Conservation (phyloP, 108 stramenopile species). For the Discostella stelligeroides region DNA sequence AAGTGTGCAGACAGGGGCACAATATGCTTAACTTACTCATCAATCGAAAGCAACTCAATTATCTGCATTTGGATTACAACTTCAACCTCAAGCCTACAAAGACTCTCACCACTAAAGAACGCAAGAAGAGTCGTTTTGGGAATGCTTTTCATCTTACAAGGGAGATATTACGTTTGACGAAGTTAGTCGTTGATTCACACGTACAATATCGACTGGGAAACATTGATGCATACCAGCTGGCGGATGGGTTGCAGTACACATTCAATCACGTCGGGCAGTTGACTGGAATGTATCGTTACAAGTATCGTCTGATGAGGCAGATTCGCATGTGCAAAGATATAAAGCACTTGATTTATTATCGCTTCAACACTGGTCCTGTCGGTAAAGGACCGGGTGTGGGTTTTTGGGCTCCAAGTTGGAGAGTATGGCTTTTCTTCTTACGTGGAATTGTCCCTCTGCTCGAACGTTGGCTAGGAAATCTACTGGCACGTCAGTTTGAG, state of each 20-base stretch:
- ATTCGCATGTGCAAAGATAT: slow-evolving; percentile 99
- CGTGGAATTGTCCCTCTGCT: slow-evolving; percentile 96
- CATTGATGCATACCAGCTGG: slow-evolving; percentile 98
- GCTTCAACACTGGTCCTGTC: slow-evolving; percentile 99
- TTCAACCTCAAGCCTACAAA: slow-evolving; percentile 99
- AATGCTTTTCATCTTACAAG: slow-evolving; percentile 98
- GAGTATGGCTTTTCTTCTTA: slow-evolving; percentile 99
- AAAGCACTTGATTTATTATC: slow-evolving; percentile 99
- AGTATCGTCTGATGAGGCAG: slow-evolving; percentile 98
- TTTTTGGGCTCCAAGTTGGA: slow-evolving; percentile 99
- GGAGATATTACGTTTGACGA: slow-evolving; percentile 98
- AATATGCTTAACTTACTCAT: slow-evolving; percentile 99
- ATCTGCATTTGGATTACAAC: slow-evolving; percentile 99
- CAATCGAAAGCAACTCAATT: slow-evolving; percentile 97
- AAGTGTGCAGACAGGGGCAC: slow-evolving; percentile 98
- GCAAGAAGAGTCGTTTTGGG: slow-evolving; percentile 97
- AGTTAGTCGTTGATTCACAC: slow-evolving; percentile 98
- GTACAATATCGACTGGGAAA: slow-evolving; percentile 98
- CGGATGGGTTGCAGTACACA: slow-evolving; percentile 98
- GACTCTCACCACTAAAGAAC: slow-evolving; percentile 99
- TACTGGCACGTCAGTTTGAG: slow-evolving; percentile 98
- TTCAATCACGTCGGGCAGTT: slow-evolving; percentile 99
- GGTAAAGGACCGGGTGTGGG: slow-evolving; percentile 99
- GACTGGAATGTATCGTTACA: slow-evolving; percentile 99
- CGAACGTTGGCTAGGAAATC: slow-evolving; percentile 98